Evolutionary conservation across 768 basidiomycete species (phyloP).

Genomic region (Leccinellum rugosiceps): DNA sequence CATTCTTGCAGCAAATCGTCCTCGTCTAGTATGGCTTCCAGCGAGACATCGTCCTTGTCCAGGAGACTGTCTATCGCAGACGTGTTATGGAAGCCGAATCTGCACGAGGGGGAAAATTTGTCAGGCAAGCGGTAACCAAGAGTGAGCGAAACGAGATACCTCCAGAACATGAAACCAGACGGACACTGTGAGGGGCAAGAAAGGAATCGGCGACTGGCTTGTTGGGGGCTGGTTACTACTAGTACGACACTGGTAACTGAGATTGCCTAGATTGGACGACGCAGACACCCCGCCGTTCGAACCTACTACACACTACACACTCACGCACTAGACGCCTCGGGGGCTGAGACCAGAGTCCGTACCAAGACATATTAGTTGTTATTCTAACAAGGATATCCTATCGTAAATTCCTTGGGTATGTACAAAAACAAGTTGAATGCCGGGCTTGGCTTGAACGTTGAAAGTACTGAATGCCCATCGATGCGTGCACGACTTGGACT

Average conservation of each 20-base stretch:
- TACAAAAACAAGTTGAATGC: too few relatives aligned
- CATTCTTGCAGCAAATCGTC: slow-evolving; percentile 93
- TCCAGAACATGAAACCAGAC: slow-evolving; percentile 45
- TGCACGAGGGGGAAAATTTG: slow-evolving; percentile 28
- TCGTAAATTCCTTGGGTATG: slow-evolving; percentile 25
- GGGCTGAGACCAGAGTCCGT: neutral
- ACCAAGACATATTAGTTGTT: slow-evolving; percentile 26
- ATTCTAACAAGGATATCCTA: slow-evolving; percentile 23
- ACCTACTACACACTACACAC: too few relatives aligned
- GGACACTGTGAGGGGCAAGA: slow-evolving; percentile 9
- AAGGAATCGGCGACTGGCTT: slow-evolving; percentile 5
- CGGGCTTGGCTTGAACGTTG: too few relatives aligned
- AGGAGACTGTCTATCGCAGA: slow-evolving; percentile 88
- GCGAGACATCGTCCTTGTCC: slow-evolving; percentile 83
- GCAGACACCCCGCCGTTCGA: neutral
- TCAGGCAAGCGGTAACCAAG: neutral
- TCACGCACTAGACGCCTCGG: too few relatives aligned
- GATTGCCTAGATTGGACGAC: slow-evolving; percentile 27
- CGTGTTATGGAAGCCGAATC: slow-evolving; percentile 89
- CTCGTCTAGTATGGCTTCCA: slow-evolving; percentile 91
- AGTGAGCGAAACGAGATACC: slow-evolving; percentile 29
- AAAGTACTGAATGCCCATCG: too few relatives aligned
- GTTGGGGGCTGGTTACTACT: slow-evolving; percentile 17
- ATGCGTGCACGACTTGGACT: too few relatives aligned
- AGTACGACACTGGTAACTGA: neutral